phyloP scores from a whole-genome alignment of 176 grass and related monocot species.

The Oryza nivara region DNA sequence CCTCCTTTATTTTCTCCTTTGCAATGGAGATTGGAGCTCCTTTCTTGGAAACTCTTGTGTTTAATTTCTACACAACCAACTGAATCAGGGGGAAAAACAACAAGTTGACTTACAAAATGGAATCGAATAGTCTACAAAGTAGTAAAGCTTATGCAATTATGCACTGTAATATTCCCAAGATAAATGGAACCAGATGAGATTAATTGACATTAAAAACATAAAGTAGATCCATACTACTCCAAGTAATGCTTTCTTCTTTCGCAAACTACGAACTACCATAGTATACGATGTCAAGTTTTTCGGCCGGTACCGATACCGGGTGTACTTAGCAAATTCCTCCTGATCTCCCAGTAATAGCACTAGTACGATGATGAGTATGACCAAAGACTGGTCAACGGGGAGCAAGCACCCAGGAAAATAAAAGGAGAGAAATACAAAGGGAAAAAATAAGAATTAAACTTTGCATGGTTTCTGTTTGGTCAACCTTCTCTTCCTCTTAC shows the following conservation, averaged over 20 bases:
- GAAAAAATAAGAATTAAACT: constrained; percentile 3
- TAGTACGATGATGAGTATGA: constrained; percentile 41
- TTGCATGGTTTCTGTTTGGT: constrained; percentile 43
- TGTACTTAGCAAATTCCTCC: constrained; percentile 19
- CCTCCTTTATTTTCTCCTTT: neutral
- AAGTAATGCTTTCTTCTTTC: neutral
- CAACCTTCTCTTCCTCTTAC: constrained; percentile 43
- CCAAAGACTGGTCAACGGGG: constrained; percentile 51
- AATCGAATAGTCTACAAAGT: neutral
- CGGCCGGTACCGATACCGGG: neutral
- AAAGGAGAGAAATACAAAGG: neutral
- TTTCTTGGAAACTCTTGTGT: neutral
- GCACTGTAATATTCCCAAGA: neutral
- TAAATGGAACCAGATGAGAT: neutral
- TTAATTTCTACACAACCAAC: neutral
- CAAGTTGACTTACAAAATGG: neutral
- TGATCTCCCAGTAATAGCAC: constrained; percentile 1
- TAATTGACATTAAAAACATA: neutral
- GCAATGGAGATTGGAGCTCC: neutral
- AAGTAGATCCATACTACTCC: neutral
- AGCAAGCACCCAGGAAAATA: constrained; percentile 3
- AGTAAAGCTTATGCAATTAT: neutral
- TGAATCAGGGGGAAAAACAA: neutral
- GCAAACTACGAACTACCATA: neutral
- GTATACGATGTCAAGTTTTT: neutral